phyloP scores from a whole-genome alignment of 2,329 filamentous ascomycete genomes.

The Penicillium brasilianum region DNA sequence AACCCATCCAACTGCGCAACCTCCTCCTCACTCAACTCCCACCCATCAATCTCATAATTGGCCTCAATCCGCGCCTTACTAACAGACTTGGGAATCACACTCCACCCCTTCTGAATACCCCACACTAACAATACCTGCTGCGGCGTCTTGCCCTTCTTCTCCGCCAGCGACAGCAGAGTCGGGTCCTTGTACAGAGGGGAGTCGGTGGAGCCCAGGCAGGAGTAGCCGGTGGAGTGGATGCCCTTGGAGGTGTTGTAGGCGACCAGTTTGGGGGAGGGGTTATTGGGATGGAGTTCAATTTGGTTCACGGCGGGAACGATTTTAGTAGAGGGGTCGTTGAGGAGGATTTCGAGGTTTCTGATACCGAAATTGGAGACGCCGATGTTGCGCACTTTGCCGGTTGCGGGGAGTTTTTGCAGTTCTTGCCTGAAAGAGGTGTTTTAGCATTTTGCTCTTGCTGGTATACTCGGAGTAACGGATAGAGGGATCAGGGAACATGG shows the following conservation, averaged over 20 bases:
- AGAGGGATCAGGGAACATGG: too few species aligned
- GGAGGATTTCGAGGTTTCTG: slow-evolving; percentile 76
- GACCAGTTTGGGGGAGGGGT: slow-evolving; percentile 65
- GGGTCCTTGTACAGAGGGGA: slow-evolving; percentile 60
- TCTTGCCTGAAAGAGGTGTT: slow-evolving; percentile 36
- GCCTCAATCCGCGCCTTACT: slow-evolving; percentile 73
- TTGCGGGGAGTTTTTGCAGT: slow-evolving; percentile 52
- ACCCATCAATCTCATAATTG: slow-evolving; percentile 79
- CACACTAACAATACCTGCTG: slow-evolving; percentile 67
- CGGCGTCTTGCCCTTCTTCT: slow-evolving; percentile 61
- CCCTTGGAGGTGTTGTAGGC: slow-evolving; percentile 58
- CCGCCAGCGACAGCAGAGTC: slow-evolving; percentile 57
- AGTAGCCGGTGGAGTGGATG: slow-evolving; percentile 63
- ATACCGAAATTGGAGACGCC: slow-evolving; percentile 88
- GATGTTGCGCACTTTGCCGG: slow-evolving; percentile 74
- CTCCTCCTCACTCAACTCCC: slow-evolving; percentile 74
- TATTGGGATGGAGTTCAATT: slow-evolving; percentile 67
- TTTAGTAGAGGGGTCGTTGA: slow-evolving; percentile 66
- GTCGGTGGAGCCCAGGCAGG: slow-evolving; percentile 61
- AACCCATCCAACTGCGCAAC: slow-evolving; percentile 69
- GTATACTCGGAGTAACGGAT: too few species aligned
- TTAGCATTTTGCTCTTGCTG: too few species aligned
- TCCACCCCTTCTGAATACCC: slow-evolving; percentile 80
- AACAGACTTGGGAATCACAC: slow-evolving; percentile 84
- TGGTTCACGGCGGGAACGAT: slow-evolving; percentile 60